These are phyloP conservation scores for Prorocentrum cordatum DNA, from an alignment of 169 alveolate species.

Conservation along the genomic window DNA sequence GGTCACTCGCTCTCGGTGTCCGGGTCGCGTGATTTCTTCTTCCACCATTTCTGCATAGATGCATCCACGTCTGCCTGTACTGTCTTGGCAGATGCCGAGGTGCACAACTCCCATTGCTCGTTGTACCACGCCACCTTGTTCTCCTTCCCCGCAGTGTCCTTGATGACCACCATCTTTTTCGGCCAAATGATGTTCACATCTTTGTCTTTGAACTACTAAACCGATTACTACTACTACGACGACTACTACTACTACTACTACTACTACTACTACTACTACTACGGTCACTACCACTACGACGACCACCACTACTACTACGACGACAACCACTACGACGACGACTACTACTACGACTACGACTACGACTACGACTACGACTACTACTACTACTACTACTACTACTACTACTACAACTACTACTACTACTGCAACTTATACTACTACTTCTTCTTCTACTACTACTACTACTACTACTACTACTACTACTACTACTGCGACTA, in stretches of 20 bases:
- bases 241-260: background rate
- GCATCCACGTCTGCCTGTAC: too few relatives aligned
- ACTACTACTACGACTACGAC: background rate
- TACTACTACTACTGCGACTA: background rate
- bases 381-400: background rate
- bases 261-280: background rate
- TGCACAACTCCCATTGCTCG: too few relatives aligned
- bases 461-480: background rate
- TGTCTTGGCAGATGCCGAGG: too few relatives aligned
- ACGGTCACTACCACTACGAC: background rate
- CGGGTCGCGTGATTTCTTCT: too few relatives aligned
- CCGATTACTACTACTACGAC: background rate
- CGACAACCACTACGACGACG: background rate
- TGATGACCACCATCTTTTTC: too few relatives aligned
- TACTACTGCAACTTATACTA: background rate
- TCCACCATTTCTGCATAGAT: too few relatives aligned
- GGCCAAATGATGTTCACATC: too few relatives aligned
- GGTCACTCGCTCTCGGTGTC: too few relatives aligned
- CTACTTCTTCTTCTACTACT: background rate
- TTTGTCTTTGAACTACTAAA: too few relatives aligned
- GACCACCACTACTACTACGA: background rate
- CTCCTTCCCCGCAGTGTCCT: too few relatives aligned
- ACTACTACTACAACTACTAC: background rate
- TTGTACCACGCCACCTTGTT: too few relatives aligned
- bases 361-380: background rate